phyloP scores from a whole-genome alignment of 2,329 filamentous ascomycete genomes.

The Aspergillus cejpii region DNA sequence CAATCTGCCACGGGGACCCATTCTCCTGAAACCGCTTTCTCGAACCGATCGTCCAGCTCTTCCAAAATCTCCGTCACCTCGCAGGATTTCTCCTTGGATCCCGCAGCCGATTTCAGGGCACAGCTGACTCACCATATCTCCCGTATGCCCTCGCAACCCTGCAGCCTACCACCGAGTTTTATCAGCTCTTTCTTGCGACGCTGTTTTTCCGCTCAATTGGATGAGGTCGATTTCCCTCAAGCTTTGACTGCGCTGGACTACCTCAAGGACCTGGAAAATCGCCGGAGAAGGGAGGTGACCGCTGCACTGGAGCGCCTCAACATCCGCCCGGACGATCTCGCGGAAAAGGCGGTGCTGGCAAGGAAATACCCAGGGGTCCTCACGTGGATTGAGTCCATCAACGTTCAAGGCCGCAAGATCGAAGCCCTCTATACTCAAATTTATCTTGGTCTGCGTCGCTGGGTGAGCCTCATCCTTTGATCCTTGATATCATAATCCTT shows the following conservation, averaged over 20 bases:
- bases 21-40: slow-evolving; percentile 32
- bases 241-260: slow-evolving; percentile 61
- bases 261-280: slow-evolving; percentile 56
- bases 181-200: slow-evolving; percentile 56
- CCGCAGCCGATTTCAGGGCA: slow-evolving; percentile 39
- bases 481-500: slow-evolving; percentile 21
- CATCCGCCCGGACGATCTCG: slow-evolving; percentile 45
- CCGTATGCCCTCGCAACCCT: slow-evolving; percentile 54
- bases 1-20: slow-evolving; percentile 25
- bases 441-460: slow-evolving; percentile 56
- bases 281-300: slow-evolving; percentile 53
- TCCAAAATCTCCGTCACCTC: slow-evolving; percentile 22
- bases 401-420: slow-evolving; percentile 47
- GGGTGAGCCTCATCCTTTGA: slow-evolving; percentile 43
- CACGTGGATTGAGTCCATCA: slow-evolving; percentile 50
- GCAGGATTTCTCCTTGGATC: slow-evolving; percentile 22
- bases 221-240: slow-evolving; percentile 58
- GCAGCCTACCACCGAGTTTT: slow-evolving; percentile 56
- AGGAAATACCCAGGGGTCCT: slow-evolving; percentile 50
- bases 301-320: slow-evolving; percentile 50
- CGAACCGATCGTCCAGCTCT: slow-evolving; percentile 30
- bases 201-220: slow-evolving; percentile 52
- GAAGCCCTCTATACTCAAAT: slow-evolving; percentile 55
- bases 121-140: slow-evolving; percentile 48
- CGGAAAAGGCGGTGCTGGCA: slow-evolving; percentile 45